phyloP scores from a whole-genome alignment of 306 rosid species.

The Quercus suber region DNA sequence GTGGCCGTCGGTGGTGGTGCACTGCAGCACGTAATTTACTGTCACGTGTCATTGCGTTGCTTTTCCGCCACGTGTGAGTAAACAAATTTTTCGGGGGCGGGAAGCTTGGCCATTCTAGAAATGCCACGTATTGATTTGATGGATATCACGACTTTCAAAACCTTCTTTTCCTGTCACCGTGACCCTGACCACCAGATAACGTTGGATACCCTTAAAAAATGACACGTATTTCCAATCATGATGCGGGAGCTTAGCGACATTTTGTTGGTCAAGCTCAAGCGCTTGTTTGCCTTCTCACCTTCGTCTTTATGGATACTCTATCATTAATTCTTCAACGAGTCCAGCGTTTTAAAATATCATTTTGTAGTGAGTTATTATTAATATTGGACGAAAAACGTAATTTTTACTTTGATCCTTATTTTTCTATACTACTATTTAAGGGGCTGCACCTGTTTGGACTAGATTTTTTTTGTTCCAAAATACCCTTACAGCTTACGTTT shows the following conservation, averaged over 20 bases:
- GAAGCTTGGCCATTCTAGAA: background rate
- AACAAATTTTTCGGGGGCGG: background rate
- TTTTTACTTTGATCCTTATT: too few relatives aligned
- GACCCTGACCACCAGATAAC: background rate
- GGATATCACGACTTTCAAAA: background rate
- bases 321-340: too few relatives aligned
- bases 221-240: conserved; percentile 25
- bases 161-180: too few relatives aligned
- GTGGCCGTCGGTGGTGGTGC: conserved; percentile 7
- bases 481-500: too few relatives aligned
- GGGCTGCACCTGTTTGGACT: too few relatives aligned
- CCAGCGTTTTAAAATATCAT: too few relatives aligned
- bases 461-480: too few relatives aligned
- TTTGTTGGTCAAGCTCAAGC: background rate
- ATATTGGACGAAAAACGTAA: too few relatives aligned
- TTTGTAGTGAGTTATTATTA: too few relatives aligned
- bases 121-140: conserved; percentile 12
- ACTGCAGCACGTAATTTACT: conserved; percentile 12
- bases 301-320: too few relatives aligned
- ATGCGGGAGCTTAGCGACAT: background rate
- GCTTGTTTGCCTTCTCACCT: background rate
- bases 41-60: conserved; percentile 9
- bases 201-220: background rate
- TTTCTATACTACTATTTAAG: too few relatives aligned
- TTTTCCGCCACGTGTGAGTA: background rate